A percentile compares a stretch with the other conserved stretches of the same genome.
phyloP scores from a whole-genome alignment of 2,329 filamentous ascomycete species.

The Claviceps citrina region DNA sequence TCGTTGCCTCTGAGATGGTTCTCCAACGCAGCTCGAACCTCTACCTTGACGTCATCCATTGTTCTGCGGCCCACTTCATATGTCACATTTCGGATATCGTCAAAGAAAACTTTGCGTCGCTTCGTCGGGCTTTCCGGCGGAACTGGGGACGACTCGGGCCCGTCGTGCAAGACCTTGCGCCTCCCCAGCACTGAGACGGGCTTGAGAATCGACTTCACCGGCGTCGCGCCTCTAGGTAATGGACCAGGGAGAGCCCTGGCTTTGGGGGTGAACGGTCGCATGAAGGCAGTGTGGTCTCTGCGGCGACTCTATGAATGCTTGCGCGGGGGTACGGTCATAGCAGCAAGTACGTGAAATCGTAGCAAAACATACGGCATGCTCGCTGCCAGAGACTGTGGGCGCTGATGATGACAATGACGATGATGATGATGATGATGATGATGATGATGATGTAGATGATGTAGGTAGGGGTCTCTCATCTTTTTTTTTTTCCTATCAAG shows the following conservation, averaged over 20 bases:
- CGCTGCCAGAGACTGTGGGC: too few relatives aligned
- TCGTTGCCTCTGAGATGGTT: constrained; percentile 41
- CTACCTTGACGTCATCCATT: constrained; percentile 38
- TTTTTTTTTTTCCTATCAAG: constrained; percentile 7
- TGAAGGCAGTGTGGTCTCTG: constrained; percentile 3
- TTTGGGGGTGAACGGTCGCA: constrained; percentile 22
- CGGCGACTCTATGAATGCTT: constrained; percentile 1
- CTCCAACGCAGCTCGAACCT: constrained; percentile 41
- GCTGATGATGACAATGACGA: too few relatives aligned
- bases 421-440: constrained; percentile 3
- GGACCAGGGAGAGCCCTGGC: constrained; percentile 20
- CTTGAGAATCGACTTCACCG: constrained; percentile 40
- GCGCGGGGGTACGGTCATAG: background rate
- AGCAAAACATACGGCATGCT: background rate
- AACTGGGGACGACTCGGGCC: constrained; percentile 22
- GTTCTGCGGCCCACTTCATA: constrained; percentile 38
- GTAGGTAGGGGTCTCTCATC: background rate
- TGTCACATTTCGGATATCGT: constrained; percentile 40
- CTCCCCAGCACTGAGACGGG: constrained; percentile 29
- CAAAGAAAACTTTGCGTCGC: constrained; percentile 42
- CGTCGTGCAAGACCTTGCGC: constrained; percentile 29
- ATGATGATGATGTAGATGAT: constrained; percentile 8
- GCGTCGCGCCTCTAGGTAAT: constrained; percentile 21
- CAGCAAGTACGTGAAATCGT: background rate
- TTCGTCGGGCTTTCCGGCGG: constrained; percentile 31